phyloP scores from a whole-genome alignment of 1,284 basidiomycete genomes.

The Melanopsichium pennsylvanicum region DNA sequence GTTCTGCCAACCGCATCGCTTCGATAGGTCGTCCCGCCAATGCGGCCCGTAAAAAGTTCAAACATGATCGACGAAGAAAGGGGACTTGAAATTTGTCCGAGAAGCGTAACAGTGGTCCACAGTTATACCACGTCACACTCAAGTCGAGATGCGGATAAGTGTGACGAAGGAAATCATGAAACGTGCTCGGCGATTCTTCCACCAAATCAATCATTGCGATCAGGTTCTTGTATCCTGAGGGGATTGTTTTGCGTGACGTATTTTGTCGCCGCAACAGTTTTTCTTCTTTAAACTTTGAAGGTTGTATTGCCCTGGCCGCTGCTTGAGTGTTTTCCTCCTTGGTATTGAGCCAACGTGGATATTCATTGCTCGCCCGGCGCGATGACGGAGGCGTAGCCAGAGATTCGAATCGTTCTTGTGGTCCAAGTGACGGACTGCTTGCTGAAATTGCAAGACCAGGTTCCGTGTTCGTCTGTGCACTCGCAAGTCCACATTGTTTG shows the following conservation, averaged over 20 bases:
- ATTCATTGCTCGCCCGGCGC: constrained; percentile 6
- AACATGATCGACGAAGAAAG: constrained; percentile 31
- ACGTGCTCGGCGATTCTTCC: constrained; percentile 47
- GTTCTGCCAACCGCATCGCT: constrained; percentile 52
- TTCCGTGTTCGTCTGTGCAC: too few species aligned
- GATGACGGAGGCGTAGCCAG: constrained; percentile 39
- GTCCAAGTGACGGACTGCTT: background rate
- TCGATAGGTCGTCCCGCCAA: constrained; percentile 54
- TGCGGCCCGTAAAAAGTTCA: constrained; percentile 39
- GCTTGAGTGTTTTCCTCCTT: too few species aligned
- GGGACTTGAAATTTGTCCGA: constrained; percentile 53
- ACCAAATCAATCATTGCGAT: constrained; percentile 36
- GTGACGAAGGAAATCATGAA: constrained; percentile 50
- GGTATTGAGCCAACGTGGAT: too few species aligned
- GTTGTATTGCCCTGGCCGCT: too few species aligned
- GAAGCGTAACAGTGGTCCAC: constrained; percentile 42
- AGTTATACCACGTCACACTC: constrained; percentile 45
- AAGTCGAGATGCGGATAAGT: constrained; percentile 53
- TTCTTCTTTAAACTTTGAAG: too few species aligned
- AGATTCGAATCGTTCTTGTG: constrained; percentile 18
- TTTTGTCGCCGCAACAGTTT: too few species aligned
- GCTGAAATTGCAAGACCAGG: too few species aligned
- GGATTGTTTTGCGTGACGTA: background rate
- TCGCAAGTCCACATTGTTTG: background rate
- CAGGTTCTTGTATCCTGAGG: constrained; percentile 11